These are phyloP conservation scores for Buddleja alternifolia DNA, from an alignment of 257 asterid genomes.

Conservation along the genomic window DNA sequence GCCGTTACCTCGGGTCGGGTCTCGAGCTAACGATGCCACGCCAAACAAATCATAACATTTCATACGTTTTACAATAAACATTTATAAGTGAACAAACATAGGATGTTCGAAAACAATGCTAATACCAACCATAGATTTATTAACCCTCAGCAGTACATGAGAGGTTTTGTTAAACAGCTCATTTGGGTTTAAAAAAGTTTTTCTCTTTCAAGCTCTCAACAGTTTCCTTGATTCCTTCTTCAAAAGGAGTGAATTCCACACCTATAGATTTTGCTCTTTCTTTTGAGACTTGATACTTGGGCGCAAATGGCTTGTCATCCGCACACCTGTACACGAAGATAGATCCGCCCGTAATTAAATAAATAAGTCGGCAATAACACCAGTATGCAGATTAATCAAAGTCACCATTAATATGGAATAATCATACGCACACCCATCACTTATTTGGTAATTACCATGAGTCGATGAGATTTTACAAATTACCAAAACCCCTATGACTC, in stretches of 20 bases:
- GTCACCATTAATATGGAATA: neutral
- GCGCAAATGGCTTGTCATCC: constrained; percentile 46
- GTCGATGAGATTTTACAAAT: too few relatives aligned
- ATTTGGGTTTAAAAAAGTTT: constrained; percentile 33
- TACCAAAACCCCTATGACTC: too few relatives aligned
- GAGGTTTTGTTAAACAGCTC: constrained; percentile 27
- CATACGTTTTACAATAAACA: too few relatives aligned
- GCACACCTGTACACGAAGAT: constrained; percentile 39
- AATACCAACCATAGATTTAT: neutral
- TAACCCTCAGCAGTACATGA: constrained; percentile 1
- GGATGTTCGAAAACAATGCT: neutral
- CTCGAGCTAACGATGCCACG: too few relatives aligned
- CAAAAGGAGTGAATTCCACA: constrained; percentile 40
- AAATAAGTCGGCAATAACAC: neutral
- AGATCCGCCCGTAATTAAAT: neutral
- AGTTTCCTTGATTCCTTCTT: constrained; percentile 53
- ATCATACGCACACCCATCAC: neutral
- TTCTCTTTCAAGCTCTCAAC: constrained; percentile 54
- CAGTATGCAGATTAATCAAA: neutral
- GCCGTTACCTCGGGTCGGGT: too few relatives aligned
- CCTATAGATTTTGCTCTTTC: constrained; percentile 44
- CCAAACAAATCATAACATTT: too few relatives aligned
- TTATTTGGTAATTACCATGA: too few relatives aligned
- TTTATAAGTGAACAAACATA: neutral
- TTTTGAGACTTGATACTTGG: constrained; percentile 49